These are phyloP conservation scores for Beauveria brongniartii DNA, from an alignment of 2,329 filamentous ascomycete genomes.

Conservation along the genomic window DNA sequence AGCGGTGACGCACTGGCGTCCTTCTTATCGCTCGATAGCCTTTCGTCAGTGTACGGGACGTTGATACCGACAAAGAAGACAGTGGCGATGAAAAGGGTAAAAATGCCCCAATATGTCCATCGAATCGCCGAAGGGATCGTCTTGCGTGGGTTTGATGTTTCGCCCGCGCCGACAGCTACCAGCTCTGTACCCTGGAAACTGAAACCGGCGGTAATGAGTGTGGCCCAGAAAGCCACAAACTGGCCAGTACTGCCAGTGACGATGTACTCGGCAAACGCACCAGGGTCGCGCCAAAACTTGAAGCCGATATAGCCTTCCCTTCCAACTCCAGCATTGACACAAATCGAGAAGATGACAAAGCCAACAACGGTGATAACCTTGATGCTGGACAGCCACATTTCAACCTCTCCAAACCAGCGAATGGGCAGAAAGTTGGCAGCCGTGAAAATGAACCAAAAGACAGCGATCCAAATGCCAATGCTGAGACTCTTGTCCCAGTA, in stretches of 20 bases:
- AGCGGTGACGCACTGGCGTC: constrained; percentile 60
- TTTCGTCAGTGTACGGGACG: constrained; percentile 52
- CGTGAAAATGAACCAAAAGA: constrained; percentile 67
- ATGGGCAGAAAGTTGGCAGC: constrained; percentile 64
- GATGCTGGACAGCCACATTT: constrained; percentile 71
- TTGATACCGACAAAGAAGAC: constrained; percentile 66
- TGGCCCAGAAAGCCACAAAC: constrained; percentile 63
- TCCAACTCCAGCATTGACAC: constrained; percentile 64
- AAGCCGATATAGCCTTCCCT: constrained; percentile 66
- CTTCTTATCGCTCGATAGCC: constrained; percentile 41
- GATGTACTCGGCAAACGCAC: constrained; percentile 57
- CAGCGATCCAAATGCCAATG: constrained; percentile 63
- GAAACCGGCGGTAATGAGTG: constrained; percentile 61
- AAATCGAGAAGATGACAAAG: constrained; percentile 70
- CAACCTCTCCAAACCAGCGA: constrained; percentile 65
- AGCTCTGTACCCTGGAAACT: constrained; percentile 67
- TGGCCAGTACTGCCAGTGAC: constrained; percentile 46
- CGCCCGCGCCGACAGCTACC: constrained; percentile 70
- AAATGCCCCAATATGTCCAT: constrained; percentile 68
- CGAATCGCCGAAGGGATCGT: constrained; percentile 65
- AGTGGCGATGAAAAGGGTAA: constrained; percentile 56
- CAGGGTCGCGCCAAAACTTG: constrained; percentile 60
- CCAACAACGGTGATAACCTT: constrained; percentile 69
- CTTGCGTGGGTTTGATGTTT: constrained; percentile 64
- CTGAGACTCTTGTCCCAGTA: constrained; percentile 59